Percentiles rank a stretch among this genome's conserved stretches.
Conservation (phyloP, 2,329 filamentous ascomycete species). For the Coniosporium tulheliwenetii region DNA sequence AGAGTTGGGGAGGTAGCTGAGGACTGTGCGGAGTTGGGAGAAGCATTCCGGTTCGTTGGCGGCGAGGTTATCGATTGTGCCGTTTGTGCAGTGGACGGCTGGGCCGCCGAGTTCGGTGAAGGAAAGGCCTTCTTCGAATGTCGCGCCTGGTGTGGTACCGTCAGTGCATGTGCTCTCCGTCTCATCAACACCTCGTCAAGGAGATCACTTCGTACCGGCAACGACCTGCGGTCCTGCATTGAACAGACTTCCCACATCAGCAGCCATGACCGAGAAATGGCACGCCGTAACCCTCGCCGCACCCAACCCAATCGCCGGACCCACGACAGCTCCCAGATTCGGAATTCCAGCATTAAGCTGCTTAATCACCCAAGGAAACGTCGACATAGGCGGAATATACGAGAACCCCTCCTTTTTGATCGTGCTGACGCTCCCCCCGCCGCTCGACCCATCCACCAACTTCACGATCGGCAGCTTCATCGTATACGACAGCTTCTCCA, state of each 20-base stretch:
- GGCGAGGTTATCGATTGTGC: slow-evolving; percentile 50
- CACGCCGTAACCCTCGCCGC: slow-evolving; percentile 45
- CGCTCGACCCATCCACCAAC: slow-evolving; percentile 47
- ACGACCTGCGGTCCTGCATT: slow-evolving; percentile 51
- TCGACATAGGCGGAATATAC: slow-evolving; percentile 42
- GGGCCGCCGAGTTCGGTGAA: slow-evolving; percentile 46
- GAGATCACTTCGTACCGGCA: slow-evolving; percentile 15
- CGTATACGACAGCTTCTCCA: slow-evolving; percentile 44
- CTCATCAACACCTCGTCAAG: background rate
- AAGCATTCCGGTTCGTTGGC: slow-evolving; percentile 45
- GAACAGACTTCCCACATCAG: slow-evolving; percentile 44
- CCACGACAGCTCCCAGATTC: slow-evolving; percentile 46
- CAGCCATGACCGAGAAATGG: slow-evolving; percentile 52
- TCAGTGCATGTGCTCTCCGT: no score
- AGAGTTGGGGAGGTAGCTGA: slow-evolving; percentile 42
- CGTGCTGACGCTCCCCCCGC: slow-evolving; percentile 45
- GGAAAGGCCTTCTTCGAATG: slow-evolving; percentile 46
- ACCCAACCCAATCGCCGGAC: slow-evolving; percentile 47
- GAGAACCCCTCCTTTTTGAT: slow-evolving; percentile 40
- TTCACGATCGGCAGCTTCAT: slow-evolving; percentile 46
- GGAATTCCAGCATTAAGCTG: slow-evolving; percentile 49
- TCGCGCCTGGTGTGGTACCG: slow-evolving; percentile 26
- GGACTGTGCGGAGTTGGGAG: slow-evolving; percentile 40
- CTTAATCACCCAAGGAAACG: slow-evolving; percentile 36
- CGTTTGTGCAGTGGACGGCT: slow-evolving; percentile 46